Conservation (phyloP, 1,139 yeast species). For the Lodderomyces oxycetoniae region DNA sequence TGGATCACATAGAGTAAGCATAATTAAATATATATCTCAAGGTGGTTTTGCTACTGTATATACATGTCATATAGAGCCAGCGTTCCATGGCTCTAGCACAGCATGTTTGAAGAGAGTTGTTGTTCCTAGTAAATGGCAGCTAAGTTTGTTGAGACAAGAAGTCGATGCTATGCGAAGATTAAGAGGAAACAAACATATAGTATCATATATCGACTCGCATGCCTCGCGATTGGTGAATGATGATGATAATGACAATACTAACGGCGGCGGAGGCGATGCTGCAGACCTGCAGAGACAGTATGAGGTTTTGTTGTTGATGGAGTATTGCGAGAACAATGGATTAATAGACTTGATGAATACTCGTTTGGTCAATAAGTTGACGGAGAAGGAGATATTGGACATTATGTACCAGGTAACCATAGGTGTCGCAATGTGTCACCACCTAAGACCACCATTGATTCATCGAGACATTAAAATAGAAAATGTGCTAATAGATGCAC, state of each 20-base stretch:
- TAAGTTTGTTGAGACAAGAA: slow-evolving; percentile 66
- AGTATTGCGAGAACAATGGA: slow-evolving; percentile 81
- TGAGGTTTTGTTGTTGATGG: slow-evolving; percentile 91
- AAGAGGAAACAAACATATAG: slow-evolving; percentile 72
- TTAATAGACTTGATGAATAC: slow-evolving; percentile 92
- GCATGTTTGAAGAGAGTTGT: slow-evolving; percentile 75
- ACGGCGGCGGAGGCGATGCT: slow-evolving; percentile 13
- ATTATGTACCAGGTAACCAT: slow-evolving; percentile 79
- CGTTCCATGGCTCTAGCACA: slow-evolving; percentile 38
- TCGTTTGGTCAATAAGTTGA: slow-evolving; percentile 73
- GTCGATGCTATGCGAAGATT: slow-evolving; percentile 83
- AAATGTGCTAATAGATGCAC: slow-evolving; percentile 75
- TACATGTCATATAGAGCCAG: slow-evolving; percentile 54
- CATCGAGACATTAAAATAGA: slow-evolving; percentile 96
- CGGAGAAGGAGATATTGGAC: slow-evolving; percentile 74
- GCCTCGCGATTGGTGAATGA: slow-evolving; percentile 58
- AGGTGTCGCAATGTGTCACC: slow-evolving; percentile 88
- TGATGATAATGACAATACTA: background rate
- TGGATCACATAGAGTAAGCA: slow-evolving; percentile 57
- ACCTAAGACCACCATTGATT: slow-evolving; percentile 70
- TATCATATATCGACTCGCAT: slow-evolving; percentile 88
- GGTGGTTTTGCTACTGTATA: slow-evolving; percentile 83
- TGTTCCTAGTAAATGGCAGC: slow-evolving; percentile 67
- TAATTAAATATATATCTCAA: slow-evolving; percentile 58
- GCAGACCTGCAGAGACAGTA: slow-evolving; percentile 60